These are phyloP conservation scores for Xylariaceae sp. DNA, from an alignment of 2,329 filamentous ascomycete species.

Conservation along the genomic window DNA sequence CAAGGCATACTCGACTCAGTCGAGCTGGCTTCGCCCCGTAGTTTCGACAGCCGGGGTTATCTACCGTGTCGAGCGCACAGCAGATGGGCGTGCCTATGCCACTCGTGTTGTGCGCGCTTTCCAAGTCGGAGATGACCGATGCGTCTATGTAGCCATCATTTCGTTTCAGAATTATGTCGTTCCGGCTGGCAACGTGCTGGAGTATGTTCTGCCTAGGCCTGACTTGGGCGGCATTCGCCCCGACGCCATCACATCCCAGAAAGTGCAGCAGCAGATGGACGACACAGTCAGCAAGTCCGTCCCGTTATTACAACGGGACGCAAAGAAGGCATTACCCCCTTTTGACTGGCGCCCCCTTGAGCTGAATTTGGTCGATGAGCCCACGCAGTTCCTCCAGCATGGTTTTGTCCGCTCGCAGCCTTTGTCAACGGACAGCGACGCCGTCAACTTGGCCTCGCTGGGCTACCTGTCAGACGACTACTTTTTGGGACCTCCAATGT, in stretches of 20 bases:
- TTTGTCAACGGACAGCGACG: constrained; percentile 2
- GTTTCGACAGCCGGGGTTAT: no score
- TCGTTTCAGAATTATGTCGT: constrained; percentile 13
- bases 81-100: constrained; percentile 13
- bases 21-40: no score
- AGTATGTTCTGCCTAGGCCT: neutral
- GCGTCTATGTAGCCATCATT: constrained; percentile 12
- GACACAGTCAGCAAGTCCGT: no score
- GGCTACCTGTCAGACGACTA: constrained; percentile 21
- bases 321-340: constrained; percentile 1
- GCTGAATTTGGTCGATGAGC: neutral
- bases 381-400: neutral
- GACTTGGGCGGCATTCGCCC: no score
- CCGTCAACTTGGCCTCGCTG: constrained; percentile 19
- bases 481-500: constrained; percentile 8
- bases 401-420: constrained; percentile 6
- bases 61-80: constrained; percentile 14
- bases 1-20: no score
- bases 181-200: no score
- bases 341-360: constrained; percentile 14
- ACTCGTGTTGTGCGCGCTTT: constrained; percentile 15
- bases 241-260: no score
- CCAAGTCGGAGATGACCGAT: constrained; percentile 4
- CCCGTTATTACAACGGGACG: no score
- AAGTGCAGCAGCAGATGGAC: no score